Conservation (phyloP, 345 rosid genomes). For the Arabidopsis thaliana region DNA sequence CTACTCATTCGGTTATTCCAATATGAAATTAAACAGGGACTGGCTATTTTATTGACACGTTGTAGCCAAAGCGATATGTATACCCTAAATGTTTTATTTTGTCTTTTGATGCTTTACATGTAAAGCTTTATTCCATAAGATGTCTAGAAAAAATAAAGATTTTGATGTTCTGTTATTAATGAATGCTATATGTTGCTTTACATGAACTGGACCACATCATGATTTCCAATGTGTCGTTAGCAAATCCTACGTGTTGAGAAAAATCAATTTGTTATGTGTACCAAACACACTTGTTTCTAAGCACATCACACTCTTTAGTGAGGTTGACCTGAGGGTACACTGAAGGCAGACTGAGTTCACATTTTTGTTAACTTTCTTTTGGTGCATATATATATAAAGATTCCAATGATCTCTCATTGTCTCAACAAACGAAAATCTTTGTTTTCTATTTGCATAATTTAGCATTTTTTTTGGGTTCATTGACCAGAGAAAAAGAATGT, state of each 20-base stretch:
- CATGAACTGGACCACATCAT: background rate
- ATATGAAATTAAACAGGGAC: background rate
- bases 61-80: background rate
- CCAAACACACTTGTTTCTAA: constrained; percentile 6
- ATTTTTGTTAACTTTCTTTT: background rate
- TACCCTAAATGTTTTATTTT: background rate
- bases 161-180: background rate
- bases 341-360: background rate
- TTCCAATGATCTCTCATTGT: background rate
- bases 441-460: background rate
- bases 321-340: background rate
- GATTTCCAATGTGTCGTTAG: background rate
- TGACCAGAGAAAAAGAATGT: background rate
- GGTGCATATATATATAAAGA: background rate
- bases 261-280: background rate
- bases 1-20: background rate
- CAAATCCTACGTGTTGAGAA: background rate
- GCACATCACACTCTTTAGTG: constrained; percentile 6
- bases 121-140: background rate
- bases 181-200: background rate
- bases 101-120: too few relatives aligned
- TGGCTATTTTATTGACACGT: background rate
- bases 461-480: background rate
- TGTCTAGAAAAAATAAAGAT: background rate
- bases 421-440: background rate